A percentile compares a stretch with the other conserved stretches of the same genome.
phyloP scores from a whole-genome alignment of 768 basidiomycete genomes.

The Neoboletus brunneissimus region DNA sequence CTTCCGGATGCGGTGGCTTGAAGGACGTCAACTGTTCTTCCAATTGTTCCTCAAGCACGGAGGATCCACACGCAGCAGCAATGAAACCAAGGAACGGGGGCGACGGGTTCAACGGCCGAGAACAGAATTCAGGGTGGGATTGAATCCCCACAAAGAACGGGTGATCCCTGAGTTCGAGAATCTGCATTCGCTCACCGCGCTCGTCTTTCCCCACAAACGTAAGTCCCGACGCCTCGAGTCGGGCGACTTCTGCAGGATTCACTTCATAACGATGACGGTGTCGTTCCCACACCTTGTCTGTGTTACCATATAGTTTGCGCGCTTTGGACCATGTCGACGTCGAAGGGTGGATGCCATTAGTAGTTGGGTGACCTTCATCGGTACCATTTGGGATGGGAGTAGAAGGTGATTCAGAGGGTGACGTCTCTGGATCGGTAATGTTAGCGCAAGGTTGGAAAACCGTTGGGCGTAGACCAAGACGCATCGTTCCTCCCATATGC shows the following conservation, averaged over 20 bases:
- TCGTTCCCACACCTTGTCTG: constrained; percentile 86
- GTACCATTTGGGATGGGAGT: constrained; percentile 6
- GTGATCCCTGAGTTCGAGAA: constrained; percentile 87
- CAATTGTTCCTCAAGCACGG: constrained; percentile 68
- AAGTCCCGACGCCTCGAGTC: constrained; percentile 70
- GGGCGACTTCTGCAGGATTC: constrained; percentile 81
- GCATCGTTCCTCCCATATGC: constrained; percentile 99
- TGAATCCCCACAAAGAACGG: constrained; percentile 93
- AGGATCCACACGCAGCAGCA: constrained; percentile 63
- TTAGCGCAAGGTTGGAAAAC: constrained; percentile 61
- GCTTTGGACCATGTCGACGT: constrained; percentile 70
- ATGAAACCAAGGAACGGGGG: constrained; percentile 97
- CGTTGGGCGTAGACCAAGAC: constrained; percentile 95
- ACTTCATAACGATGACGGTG: constrained; percentile 97
- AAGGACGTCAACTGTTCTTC: constrained; percentile 58
- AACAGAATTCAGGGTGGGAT: constrained; percentile 98
- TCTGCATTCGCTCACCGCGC: constrained; percentile 95
- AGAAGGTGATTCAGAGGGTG: constrained; percentile 11
- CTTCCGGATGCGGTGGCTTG: constrained; percentile 72
- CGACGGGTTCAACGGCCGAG: constrained; percentile 94
- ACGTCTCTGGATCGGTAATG: constrained; percentile 9
- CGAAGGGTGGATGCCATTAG: constrained; percentile 18
- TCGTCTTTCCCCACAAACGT: constrained; percentile 88
- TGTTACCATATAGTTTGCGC: constrained; percentile 80
- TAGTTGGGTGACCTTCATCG: neutral